phyloP scores from a whole-genome alignment of 2,329 filamentous ascomycete genomes.

The Lasiodiplodia gonubiensis region DNA sequence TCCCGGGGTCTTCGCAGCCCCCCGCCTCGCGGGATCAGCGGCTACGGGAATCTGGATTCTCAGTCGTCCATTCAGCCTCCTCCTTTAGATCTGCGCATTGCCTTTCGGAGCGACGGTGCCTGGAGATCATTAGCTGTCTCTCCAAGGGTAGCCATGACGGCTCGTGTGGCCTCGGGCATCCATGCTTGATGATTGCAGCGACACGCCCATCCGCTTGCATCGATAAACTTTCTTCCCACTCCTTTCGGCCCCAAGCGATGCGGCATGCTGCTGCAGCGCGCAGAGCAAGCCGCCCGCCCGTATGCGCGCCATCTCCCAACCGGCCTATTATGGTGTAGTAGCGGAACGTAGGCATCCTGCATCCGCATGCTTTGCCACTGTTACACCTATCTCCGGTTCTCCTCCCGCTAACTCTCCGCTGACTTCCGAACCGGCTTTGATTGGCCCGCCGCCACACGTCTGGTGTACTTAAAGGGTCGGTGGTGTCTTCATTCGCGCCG shows the following conservation, averaged over 20 bases:
- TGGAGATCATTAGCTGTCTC: constrained; percentile 9
- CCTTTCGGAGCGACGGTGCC: background rate
- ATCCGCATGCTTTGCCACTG: background rate
- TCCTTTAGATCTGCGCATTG: constrained; percentile 13
- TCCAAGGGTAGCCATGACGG: background rate
- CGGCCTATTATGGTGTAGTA: background rate
- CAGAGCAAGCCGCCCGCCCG: background rate
- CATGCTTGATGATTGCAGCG: background rate
- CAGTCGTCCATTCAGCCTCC: background rate
- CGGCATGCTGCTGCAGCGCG: background rate
- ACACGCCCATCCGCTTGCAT: background rate
- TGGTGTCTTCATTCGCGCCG: background rate
- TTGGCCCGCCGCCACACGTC: background rate
- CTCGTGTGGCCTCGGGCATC: background rate
- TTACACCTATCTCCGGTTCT: background rate
- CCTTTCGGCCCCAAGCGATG: background rate
- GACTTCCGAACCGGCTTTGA: background rate
- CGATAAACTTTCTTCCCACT: background rate
- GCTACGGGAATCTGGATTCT: constrained; percentile 11
- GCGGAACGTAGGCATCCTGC: background rate
- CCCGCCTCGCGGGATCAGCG: constrained; percentile 17
- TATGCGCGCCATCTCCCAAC: background rate
- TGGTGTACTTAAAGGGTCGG: background rate
- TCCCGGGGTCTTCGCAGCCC: constrained; percentile 7
- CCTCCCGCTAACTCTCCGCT: background rate